phyloP scores from a whole-genome alignment of 108 stramenopile species.

The Thalassiosira profunda region DNA sequence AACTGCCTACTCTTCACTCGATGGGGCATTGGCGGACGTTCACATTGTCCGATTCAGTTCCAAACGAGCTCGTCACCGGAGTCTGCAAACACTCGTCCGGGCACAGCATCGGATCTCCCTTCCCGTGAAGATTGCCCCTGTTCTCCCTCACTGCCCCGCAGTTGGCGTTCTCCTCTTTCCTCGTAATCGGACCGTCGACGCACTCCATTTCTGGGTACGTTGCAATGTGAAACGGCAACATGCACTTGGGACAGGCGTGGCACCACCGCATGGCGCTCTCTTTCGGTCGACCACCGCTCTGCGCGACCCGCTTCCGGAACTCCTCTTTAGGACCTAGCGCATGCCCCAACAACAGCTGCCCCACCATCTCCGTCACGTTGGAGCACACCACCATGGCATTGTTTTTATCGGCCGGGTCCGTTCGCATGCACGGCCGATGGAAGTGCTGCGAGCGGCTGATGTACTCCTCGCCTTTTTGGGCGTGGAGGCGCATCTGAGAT shows the following conservation, averaged over 20 bases:
- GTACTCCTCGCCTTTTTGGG: constrained; percentile 19
- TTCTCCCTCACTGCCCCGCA: not conserved
- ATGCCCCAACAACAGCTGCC: constrained; percentile 30
- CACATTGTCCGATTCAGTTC: constrained; percentile 33
- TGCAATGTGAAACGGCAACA: constrained; percentile 40
- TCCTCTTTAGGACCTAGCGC: constrained; percentile 21
- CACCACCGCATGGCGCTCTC: constrained; percentile 10
- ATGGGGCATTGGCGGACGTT: constrained; percentile 24
- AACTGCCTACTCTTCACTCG: too few species aligned
- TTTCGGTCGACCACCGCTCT: not conserved
- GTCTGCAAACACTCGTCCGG: constrained; percentile 22
- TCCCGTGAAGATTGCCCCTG: not conserved
- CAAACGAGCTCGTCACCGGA: constrained; percentile 11
- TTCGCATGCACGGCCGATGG: constrained; percentile 22
- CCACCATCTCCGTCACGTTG: constrained; percentile 43
- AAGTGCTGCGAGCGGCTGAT: constrained; percentile 46
- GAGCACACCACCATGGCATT: constrained; percentile 19
- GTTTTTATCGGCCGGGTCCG: not conserved
- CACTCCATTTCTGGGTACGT: constrained; percentile 26
- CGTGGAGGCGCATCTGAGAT: constrained; percentile 36
- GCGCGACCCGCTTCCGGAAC: not conserved
- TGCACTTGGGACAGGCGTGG: constrained; percentile 26
- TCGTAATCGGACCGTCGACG: constrained; percentile 12
- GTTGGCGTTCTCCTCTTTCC: not conserved
- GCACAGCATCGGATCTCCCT: constrained; percentile 6